Conservation (phyloP, 257 asterid species). For the Mentha longifolia region DNA sequence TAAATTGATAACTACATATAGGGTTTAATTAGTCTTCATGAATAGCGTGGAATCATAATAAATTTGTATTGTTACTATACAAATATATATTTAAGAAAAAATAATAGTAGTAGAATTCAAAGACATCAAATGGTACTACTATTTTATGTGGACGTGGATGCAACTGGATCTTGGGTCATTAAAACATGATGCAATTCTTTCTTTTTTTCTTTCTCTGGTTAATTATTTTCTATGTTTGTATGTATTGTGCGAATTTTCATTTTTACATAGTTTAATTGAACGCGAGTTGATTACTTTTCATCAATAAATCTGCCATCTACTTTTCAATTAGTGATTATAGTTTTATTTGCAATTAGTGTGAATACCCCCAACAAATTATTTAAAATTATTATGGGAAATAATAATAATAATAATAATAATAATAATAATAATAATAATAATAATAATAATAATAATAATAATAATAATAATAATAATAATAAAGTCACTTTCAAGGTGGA, state of each 20-base stretch:
- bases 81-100: not conserved
- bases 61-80: not conserved
- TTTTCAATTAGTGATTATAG: no score
- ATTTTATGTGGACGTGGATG: not conserved
- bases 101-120: not conserved
- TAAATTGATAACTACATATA: no score
- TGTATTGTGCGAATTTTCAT: not conserved
- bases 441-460: no score
- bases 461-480: no score
- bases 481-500: not conserved
- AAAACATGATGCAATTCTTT: not conserved
- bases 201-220: not conserved
- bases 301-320: no score
- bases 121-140: not conserved
- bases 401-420: no score
- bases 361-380: not conserved
- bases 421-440: no score
- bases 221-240: not conserved
- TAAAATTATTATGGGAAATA: no score
- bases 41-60: no score
- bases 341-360: not conserved
- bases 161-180: not conserved
- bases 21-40: no score
- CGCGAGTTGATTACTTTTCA: not conserved
- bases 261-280: not conserved